These are phyloP conservation scores for Vickermania ingenoplastis DNA, from an alignment of 208 protist genomes.

Conservation along the genomic window DNA sequence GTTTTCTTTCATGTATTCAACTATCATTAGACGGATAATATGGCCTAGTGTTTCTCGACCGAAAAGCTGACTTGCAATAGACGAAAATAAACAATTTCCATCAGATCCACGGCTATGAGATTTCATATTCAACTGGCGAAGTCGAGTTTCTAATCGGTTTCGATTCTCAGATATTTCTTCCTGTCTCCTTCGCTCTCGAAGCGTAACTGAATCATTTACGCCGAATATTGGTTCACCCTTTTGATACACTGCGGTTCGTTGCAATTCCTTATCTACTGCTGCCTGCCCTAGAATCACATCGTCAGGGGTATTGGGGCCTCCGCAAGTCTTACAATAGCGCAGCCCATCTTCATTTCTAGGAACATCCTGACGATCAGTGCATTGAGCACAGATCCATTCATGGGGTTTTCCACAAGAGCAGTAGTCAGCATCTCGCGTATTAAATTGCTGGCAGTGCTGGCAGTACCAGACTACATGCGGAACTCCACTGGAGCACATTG, in stretches of 20 bases:
- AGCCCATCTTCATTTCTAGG: constrained; percentile 29
- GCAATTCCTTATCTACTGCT: constrained; percentile 2
- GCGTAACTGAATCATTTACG: constrained; percentile 58
- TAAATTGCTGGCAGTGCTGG: constrained; percentile 28
- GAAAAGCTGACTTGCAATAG: constrained; percentile 72
- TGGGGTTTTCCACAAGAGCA: constrained; percentile 35
- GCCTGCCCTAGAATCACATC: constrained; percentile 44
- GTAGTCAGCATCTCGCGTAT: constrained; percentile 51
- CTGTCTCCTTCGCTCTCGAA: constrained; percentile 47
- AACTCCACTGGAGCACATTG: constrained; percentile 24
- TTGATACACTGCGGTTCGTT: background rate
- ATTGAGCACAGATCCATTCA: constrained; percentile 58
- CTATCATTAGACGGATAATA: constrained; percentile 50
- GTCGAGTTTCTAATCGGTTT: constrained; percentile 25
- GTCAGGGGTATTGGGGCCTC: constrained; percentile 51
- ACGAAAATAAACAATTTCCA: constrained; percentile 78
- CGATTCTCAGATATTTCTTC: constrained; percentile 38
- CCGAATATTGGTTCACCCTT: constrained; percentile 39
- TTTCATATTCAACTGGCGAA: constrained; percentile 24
- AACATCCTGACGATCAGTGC: constrained; percentile 46
- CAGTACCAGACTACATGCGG: constrained; percentile 63
- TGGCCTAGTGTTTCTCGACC: constrained; percentile 34
- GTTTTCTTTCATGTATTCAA: constrained; percentile 58
- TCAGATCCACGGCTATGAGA: constrained; percentile 47
- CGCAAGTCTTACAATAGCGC: constrained; percentile 53